A percentile compares a stretch with the other conserved stretches of the same genome.
These are phyloP conservation scores for Smittium mucronatum DNA, from an alignment of 371 early-diverging fungal genomes.

Conservation along the genomic window DNA sequence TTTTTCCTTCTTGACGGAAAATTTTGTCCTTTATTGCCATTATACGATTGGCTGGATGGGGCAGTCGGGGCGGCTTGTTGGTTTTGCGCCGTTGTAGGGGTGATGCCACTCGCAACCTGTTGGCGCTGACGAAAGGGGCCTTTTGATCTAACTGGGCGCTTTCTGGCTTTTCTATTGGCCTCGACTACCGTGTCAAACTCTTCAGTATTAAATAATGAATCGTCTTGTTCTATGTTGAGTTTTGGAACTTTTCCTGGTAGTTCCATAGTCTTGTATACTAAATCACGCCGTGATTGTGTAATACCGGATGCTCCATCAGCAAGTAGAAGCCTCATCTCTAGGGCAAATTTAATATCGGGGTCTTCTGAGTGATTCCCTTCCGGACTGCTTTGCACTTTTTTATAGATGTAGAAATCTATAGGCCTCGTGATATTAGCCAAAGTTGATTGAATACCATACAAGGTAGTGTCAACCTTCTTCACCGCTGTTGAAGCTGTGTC, in stretches of 20 bases:
- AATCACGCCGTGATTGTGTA: not conserved
- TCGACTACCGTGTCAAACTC: not conserved
- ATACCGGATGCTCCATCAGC: not conserved
- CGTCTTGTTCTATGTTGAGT: not conserved
- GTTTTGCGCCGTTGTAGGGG: not conserved
- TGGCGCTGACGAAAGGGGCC: not conserved
- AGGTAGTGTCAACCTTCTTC: not conserved
- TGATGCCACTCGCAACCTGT: not conserved
- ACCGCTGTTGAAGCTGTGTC: not conserved
- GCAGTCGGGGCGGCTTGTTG: not conserved
- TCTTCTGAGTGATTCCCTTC: not conserved
- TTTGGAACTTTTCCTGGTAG: not conserved
- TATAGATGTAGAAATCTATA: not conserved
- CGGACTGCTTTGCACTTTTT: not conserved
- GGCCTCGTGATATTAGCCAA: constrained; percentile 1
- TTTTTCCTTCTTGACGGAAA: not conserved
- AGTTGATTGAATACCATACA: not conserved
- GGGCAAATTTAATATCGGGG: not conserved
- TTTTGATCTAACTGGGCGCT: not conserved
- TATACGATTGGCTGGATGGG: not conserved
- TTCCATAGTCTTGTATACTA: not conserved
- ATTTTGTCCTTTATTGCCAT: not conserved
- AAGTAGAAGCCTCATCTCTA: not conserved
- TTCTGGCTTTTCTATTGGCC: not conserved
- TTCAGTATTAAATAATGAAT: not conserved